Evolutionary conservation across 768 basidiomycete species (phyloP), one percentile per base, ranked within the genome.

Genomic region (Xerocomellus amylosporus): DNA sequence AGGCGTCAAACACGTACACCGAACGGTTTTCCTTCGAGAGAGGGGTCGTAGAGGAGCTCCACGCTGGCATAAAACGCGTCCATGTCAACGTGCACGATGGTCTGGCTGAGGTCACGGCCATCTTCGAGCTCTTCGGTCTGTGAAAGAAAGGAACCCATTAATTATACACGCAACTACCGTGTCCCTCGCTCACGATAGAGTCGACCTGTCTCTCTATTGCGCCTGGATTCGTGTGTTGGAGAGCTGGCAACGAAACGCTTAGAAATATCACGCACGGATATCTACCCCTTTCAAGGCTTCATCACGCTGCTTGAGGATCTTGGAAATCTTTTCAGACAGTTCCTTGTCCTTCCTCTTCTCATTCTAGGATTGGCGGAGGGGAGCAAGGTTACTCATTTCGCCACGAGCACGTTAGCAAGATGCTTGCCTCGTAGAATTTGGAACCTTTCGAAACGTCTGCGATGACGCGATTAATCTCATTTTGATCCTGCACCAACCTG

Each of bases 11-110:
- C 34, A 68, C 76, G 28, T 63, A 88, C 90, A 26, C 79, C 88
- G 65, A 92, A 92, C 1, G 90, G 79, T 61, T 90, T 91, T 19
- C 83, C 87, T 31, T 76, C 73, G 36, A 88, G 81, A 60, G 73
- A 73, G 15, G 84, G 86, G 59, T 88, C 72, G 59, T 85, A 74
- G 20, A 88, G 77, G 1, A 87, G 71, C 66, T 93, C 91, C 1
- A 92, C 90, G 46, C 79, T 89, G 12, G 90, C 89, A 59, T 81
- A 94, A 73, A 96, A 97, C 4, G 93, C 92, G 68, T 98, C 96
- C 84, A 95, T 93, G 65, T 99, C 97, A 30, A 97, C 86, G 66
- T 98, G 94, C 6, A 98, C 90, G 55, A 99, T 90, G 19, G 74
- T 80, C 69, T 95, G 90, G 3, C 81, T 80, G 28, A 98, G 73